Evolutionary conservation across 371 early-diverging fungal genomes (phyloP), one percentile per base, ranked within the genome.

Genomic region (Mortierella sp.): DNA sequence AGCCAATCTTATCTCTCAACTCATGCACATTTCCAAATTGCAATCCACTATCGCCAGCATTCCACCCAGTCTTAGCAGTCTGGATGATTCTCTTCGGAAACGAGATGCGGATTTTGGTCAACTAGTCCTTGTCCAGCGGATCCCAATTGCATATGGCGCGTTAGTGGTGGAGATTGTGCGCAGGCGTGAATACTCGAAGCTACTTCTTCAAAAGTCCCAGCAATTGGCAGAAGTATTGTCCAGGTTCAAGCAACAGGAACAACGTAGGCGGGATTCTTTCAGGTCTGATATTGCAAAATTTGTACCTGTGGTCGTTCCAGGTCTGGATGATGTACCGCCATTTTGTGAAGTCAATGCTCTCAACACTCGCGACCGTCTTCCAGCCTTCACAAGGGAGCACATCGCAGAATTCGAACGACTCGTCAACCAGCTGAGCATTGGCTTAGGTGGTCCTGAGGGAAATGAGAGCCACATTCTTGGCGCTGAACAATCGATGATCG

Each of bases 91-190:
- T 6, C 66, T 80, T 10, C 69, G 71, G 25, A 66, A 67, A 49
- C 60, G 69, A 25, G 63, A 67, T 21, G 61, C 70, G 8, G 76
- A 78, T 44, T 80, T 86, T 60, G 67, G 73, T 41, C 85, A 86
- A 47, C 77, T 89, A 31, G 73, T 83, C 16, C 82, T 86, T 62
- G 85, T 89, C 8, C 88, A 88, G 57, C 80, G 88, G 57, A 88
- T 89, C 73, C 83, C 86, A 6, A 80, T 86, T 10, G 89, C 89
- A 19, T 89, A 85, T 47, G 80, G 78, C 14, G 67, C 69, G 3
- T 50, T 80, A 2, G 69, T 92, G 39, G 87, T 91, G 29, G 94
- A 94, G 64, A 78, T 91, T 49, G 91, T 91, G 1, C 84, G 94
- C 57, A 73, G 94, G 37, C 85, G 83, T 40, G 92, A 91, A 71